Percentiles rank a stretch among this genome's conserved stretches.
Conservation (phyloP, 371 early-diverging fungal genomes). For the Mortierella sp. region DNA sequence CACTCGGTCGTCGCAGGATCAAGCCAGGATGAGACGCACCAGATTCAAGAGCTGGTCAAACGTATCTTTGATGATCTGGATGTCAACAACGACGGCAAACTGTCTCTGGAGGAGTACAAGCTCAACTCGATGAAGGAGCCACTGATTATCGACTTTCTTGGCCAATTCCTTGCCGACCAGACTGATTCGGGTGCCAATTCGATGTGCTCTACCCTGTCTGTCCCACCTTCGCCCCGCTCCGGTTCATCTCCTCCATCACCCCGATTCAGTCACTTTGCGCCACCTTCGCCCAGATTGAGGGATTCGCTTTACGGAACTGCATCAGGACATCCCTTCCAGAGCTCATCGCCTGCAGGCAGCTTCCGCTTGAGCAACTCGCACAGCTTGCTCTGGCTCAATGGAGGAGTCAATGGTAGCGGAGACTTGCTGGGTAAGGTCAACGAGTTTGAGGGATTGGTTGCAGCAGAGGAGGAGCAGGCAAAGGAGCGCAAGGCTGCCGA, state of each 20-base stretch:
- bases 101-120: constrained; percentile 87
- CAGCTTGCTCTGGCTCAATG: constrained; percentile 55
- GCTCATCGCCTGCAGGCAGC: constrained; percentile 51
- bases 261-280: constrained; percentile 53
- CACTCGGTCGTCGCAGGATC: constrained; percentile 69
- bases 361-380: constrained; percentile 56
- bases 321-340: constrained; percentile 51
- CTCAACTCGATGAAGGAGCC: constrained; percentile 90
- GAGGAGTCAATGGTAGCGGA: constrained; percentile 54
- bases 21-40: constrained; percentile 75
- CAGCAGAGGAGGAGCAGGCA: constrained; percentile 52
- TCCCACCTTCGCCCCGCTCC: constrained; percentile 64
- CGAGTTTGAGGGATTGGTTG: constrained; percentile 56
- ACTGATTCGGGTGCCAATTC: constrained; percentile 59
- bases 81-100: constrained; percentile 84
- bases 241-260: constrained; percentile 63
- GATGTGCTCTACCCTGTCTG: constrained; percentile 54
- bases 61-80: constrained; percentile 88
- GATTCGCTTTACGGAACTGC: constrained; percentile 54
- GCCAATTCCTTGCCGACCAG: constrained; percentile 77
- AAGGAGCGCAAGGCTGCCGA: constrained; percentile 16
- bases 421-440: constrained; percentile 54
- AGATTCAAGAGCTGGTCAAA: constrained; percentile 74
- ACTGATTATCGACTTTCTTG: constrained; percentile 82
- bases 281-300: constrained; percentile 52